phyloP scores from a whole-genome alignment of 495 filamentous ascomycete genomes.

The Lichenothelia convexa region DNA sequence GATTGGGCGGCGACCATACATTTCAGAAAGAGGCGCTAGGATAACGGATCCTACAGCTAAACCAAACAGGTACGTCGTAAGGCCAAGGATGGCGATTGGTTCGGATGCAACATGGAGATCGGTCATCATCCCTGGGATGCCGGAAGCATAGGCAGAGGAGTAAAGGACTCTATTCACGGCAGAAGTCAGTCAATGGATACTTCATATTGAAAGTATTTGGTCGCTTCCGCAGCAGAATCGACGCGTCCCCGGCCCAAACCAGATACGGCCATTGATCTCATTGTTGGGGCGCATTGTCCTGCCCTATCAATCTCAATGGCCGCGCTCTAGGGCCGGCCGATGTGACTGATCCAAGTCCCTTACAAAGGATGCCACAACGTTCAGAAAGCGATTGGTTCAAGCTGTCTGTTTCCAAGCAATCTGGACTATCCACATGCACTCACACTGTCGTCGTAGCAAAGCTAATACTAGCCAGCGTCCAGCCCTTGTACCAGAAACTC shows the following conservation, averaged over 20 bases:
- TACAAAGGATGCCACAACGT: not conserved
- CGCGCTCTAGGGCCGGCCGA: not conserved
- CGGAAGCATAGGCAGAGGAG: slow-evolving; percentile 64
- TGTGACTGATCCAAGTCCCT: not conserved
- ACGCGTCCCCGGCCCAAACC: not conserved
- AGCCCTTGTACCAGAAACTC: slow-evolving; percentile 45
- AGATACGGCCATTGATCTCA: not conserved
- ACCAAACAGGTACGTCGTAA: slow-evolving; percentile 64
- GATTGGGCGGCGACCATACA: slow-evolving; percentile 59
- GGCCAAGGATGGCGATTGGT: slow-evolving; percentile 48
- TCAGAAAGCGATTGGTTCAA: not conserved
- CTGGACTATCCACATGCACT: slow-evolving; percentile 8
- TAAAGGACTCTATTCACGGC: slow-evolving; percentile 47
- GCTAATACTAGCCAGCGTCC: slow-evolving; percentile 44
- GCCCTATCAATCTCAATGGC: not conserved
- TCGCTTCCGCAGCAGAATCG: not conserved
- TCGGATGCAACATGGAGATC: slow-evolving; percentile 40
- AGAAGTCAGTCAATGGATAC: not conserved
- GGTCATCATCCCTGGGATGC: slow-evolving; percentile 43
- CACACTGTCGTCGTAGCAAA: slow-evolving; percentile 54
- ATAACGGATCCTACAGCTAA: slow-evolving; percentile 55
- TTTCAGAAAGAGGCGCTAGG: slow-evolving; percentile 58
- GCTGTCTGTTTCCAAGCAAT: not conserved
- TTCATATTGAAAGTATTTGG: not conserved
- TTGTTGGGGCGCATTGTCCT: not conserved